Percentiles rank a stretch among this genome's conserved stretches.
phyloP scores from a whole-genome alignment of 345 rosid genomes.

The Psidium guajava region DNA sequence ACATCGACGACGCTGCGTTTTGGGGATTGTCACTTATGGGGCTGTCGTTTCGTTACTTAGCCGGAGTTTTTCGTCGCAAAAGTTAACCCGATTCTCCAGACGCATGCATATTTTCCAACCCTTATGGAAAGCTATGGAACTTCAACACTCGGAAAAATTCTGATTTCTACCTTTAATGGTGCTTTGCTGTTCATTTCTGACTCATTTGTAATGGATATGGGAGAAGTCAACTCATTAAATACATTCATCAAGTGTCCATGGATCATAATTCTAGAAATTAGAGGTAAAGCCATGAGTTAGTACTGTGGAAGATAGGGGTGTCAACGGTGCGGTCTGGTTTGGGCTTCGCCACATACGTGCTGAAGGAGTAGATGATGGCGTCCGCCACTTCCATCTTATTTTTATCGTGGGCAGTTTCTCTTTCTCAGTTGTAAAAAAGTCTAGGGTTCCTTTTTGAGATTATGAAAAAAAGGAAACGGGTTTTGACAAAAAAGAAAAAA shows the following conservation, averaged over 20 bases:
- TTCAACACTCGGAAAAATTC: neutral
- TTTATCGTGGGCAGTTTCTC: too few species aligned
- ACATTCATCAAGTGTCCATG: constrained; percentile 25
- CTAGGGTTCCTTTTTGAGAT: too few species aligned
- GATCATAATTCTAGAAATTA: too few species aligned
- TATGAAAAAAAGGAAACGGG: too few species aligned
- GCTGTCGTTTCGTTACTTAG: neutral
- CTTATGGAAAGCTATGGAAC: neutral
- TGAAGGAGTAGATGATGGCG: too few species aligned
- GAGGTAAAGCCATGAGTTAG: too few species aligned
- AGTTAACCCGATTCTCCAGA: neutral
- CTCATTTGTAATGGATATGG: constrained; percentile 20
- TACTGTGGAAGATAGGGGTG: too few species aligned
- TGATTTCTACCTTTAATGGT: constrained; percentile 31
- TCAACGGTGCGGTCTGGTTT: too few species aligned
- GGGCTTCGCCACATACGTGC: too few species aligned
- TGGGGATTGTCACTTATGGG: neutral
- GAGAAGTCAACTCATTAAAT: constrained; percentile 20
- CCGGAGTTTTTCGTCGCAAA: neutral
- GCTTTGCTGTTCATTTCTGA: constrained; percentile 15
- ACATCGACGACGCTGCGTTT: neutral
- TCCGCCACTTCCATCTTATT: too few species aligned
- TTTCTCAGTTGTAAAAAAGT: too few species aligned
- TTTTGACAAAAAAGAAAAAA: too few species aligned
- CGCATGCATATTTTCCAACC: neutral